These are phyloP conservation scores for Pseudogymnoascus sp. DNA, from an alignment of 2,329 filamentous ascomycete genomes.

Conservation along the genomic window DNA sequence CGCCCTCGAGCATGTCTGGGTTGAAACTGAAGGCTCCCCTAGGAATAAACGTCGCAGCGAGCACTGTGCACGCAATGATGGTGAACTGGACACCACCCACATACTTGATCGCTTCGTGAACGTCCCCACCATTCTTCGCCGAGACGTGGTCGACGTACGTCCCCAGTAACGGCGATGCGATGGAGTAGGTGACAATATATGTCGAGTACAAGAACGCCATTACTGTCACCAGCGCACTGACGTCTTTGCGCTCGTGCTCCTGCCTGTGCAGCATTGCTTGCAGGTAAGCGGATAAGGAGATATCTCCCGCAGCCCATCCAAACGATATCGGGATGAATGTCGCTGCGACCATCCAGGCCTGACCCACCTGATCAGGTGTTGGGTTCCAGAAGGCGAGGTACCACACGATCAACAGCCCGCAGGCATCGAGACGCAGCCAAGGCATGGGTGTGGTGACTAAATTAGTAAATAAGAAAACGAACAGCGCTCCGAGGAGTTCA, in stretches of 20 bases:
- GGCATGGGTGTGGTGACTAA: slow-evolving; percentile 41
- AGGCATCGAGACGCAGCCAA: slow-evolving; percentile 41
- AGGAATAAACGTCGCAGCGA: slow-evolving; percentile 39
- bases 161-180: slow-evolving; percentile 37
- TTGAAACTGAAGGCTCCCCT: slow-evolving; percentile 37
- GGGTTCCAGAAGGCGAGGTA: slow-evolving; percentile 41
- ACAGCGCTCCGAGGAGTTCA: slow-evolving; percentile 40
- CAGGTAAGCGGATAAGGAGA: slow-evolving; percentile 43
- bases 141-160: slow-evolving; percentile 38
- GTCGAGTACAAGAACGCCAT: slow-evolving; percentile 44
- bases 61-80: slow-evolving; percentile 34
- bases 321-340: slow-evolving; percentile 40
- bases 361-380: slow-evolving; percentile 31
- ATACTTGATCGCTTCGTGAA: slow-evolving; percentile 34
- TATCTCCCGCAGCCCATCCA: slow-evolving; percentile 44
- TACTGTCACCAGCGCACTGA: slow-evolving; percentile 41
- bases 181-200: slow-evolving; percentile 41
- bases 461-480: slow-evolving; percentile 42
- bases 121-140: slow-evolving; percentile 28
- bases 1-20: slow-evolving; percentile 34
- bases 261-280: slow-evolving; percentile 38
- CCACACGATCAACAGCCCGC: slow-evolving; percentile 40
- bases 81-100: slow-evolving; percentile 42
- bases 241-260: slow-evolving; percentile 36
- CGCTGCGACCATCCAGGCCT: slow-evolving; percentile 39